Percentiles rank a stretch among this genome's conserved stretches.
Conservation (phyloP, 441 rosid species). For the Euphorbia schlechtendalii region DNA sequence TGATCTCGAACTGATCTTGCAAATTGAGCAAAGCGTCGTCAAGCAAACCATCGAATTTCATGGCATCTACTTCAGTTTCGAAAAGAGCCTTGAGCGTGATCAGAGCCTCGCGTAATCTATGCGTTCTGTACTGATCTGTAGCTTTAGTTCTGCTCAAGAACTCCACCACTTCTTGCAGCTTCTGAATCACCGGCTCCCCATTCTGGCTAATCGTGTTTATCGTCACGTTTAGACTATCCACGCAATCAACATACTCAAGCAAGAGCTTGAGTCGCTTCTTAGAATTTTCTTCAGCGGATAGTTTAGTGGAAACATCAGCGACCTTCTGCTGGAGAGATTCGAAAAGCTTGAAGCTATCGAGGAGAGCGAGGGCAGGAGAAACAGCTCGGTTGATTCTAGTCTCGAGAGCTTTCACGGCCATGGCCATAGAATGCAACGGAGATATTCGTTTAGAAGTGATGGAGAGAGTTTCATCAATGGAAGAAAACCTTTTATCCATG, state of each 20-base stretch:
- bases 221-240: slow-evolving; percentile 33
- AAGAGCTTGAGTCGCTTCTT: slow-evolving; percentile 32
- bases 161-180: slow-evolving; percentile 56
- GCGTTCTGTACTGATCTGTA: slow-evolving; percentile 36
- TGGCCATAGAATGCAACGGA: slow-evolving; percentile 48
- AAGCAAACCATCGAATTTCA: slow-evolving; percentile 62
- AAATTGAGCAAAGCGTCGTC: slow-evolving; percentile 55
- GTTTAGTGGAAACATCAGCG: slow-evolving; percentile 29
- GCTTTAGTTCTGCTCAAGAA: slow-evolving; percentile 72
- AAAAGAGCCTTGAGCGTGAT: slow-evolving; percentile 45
- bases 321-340: slow-evolving; percentile 42
- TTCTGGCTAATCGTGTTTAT: slow-evolving; percentile 33
- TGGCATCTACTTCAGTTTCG: slow-evolving; percentile 46
- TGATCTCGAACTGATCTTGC: slow-evolving; percentile 46
- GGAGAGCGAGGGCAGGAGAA: slow-evolving; percentile 42
- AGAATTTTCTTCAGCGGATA: slow-evolving; percentile 21
- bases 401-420: slow-evolving; percentile 47
- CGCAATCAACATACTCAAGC: slow-evolving; percentile 38
- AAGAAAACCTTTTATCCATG: slow-evolving; percentile 35
- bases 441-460: slow-evolving; percentile 38
- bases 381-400: slow-evolving; percentile 53
- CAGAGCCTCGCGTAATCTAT: slow-evolving; percentile 50
- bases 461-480: slow-evolving; percentile 32
- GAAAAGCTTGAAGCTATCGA: slow-evolving; percentile 38
- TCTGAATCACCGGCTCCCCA: slow-evolving; percentile 56